phyloP scores from a whole-genome alignment of 2,329 filamentous ascomycete species.

The Penicillium glabrum region DNA sequence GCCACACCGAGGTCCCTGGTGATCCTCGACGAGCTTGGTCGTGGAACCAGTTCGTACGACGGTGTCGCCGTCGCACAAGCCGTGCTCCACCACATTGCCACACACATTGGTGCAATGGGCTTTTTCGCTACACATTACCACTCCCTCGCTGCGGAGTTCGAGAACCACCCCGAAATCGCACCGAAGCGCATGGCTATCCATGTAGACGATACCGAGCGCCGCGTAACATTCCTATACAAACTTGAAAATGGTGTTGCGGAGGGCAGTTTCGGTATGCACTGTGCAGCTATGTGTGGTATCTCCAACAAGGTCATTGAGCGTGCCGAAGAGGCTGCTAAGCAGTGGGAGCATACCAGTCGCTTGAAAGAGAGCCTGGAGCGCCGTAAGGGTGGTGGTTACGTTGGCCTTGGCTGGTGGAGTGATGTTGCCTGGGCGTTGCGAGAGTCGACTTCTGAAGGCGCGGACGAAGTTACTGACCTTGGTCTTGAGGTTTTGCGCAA shows the following conservation, averaged over 20 bases:
- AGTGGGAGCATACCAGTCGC: constrained; percentile 93
- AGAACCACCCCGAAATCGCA: constrained; percentile 80
- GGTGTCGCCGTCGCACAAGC: constrained; percentile 95
- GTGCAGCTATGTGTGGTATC: constrained; percentile 97
- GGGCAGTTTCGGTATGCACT: constrained; percentile 98
- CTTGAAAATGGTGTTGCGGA: constrained; percentile 92
- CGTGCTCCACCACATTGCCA: constrained; percentile 92
- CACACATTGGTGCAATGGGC: constrained; percentile 87
- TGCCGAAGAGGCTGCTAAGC: constrained; percentile 82
- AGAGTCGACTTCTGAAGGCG: constrained; percentile 42
- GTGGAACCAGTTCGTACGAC: constrained; percentile 93
- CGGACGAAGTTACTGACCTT: constrained; percentile 45
- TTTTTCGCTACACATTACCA: constrained; percentile 99
- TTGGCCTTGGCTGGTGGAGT: constrained; percentile 83
- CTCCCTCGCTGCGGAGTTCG: constrained; percentile 87
- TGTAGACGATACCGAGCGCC: constrained; percentile 78
- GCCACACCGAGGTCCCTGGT: constrained; percentile 92
- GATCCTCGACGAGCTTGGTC: constrained; percentile 93
- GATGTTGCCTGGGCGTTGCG: constrained; percentile 78
- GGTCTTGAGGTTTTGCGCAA: constrained; percentile 58
- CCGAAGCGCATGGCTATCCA: constrained; percentile 91
- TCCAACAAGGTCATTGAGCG: constrained; percentile 76
- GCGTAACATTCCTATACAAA: constrained; percentile 96
- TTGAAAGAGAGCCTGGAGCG: constrained; percentile 85
- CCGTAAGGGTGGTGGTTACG: constrained; percentile 74